Base-by-base conservation (phyloP, 1,284 basidiomycete genomes). In the Volvariella surrecta region DNA sequence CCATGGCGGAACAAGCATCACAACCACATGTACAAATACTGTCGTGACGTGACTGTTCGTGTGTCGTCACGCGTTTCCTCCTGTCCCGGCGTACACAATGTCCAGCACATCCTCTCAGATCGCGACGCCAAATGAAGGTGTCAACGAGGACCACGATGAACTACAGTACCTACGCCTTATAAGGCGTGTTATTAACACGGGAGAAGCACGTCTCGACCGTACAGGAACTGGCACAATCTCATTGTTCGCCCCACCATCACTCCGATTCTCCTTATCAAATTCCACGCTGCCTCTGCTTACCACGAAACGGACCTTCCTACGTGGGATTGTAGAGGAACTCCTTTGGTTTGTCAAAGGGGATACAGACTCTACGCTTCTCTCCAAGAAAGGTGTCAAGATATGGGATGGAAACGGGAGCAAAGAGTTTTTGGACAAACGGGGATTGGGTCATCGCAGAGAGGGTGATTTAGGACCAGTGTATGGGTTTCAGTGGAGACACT, bases 401-500 rank as follows among this genome's bases (percentile, higher is more conserved):
- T 99, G 96, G 95, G 93, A 97, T 58, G 94, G 93, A 0, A 99
- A 99, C 54, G 95, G 92, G 4, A 88, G 85, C 9, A 76, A 83
- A 50, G 85, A 79, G 48, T 99, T 95, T 55, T 66, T 99, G 30
- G 89, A 93, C 55, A 76, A 76, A 45, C 73, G 91, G 15, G 94
- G 95, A 0, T 66, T 99, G 15, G 71, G 71, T 0, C 82, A 95
- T 55, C 71, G 93, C n/a, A 67, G 87, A 1, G 86, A 91, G 57
- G 96, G 95, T 4, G 95, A 98, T 60, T 66, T 99, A 1, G 95
- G 95, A 0, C 95, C 96, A 0, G 91, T 99, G 1, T 99, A 99
- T 59, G 95, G 95, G 0, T 99, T 99, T 61, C 95, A 99, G 57
- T 99, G 96, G 95, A 73, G 95, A 44, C 94, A 98, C 61, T 99